Evolutionary conservation across 106 monocot genomes (phyloP).

Genomic region (Gastrodia elata): DNA sequence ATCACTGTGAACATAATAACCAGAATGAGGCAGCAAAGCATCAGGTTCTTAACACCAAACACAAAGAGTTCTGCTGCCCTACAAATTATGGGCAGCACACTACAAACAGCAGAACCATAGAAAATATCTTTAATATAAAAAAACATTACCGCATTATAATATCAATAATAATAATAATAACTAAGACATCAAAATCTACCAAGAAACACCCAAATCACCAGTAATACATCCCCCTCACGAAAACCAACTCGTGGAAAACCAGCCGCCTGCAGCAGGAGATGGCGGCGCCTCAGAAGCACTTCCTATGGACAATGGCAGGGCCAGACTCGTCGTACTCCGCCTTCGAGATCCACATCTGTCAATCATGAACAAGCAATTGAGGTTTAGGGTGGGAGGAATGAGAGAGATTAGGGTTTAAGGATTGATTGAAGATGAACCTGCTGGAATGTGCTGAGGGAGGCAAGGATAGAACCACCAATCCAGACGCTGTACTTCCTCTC

Average conservation of each 20-base stretch:
- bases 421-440: neutral
- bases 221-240: neutral
- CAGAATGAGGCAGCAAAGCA: too few species aligned
- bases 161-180: too few species aligned
- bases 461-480: slow-evolving; percentile 6
- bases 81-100: neutral
- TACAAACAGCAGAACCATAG: neutral
- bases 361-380: neutral
- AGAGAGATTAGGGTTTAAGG: neutral
- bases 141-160: neutral
- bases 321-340: slow-evolving; percentile 29
- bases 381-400: neutral
- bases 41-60: too few species aligned
- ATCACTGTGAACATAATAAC: too few species aligned
- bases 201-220: neutral
- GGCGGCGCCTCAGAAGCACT: slow-evolving; percentile 7
- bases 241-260: neutral
- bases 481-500: slow-evolving; percentile 7
- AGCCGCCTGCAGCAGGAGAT: neutral
- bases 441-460: slow-evolving; percentile 5
- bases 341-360: slow-evolving; percentile 34
- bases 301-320: slow-evolving; percentile 16
- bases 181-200: neutral
- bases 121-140: too few species aligned
- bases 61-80: slow-evolving; percentile 1